Base-by-base conservation (phyloP, 1,284 basidiomycete genomes). In the Termitomyces sp. region DNA sequence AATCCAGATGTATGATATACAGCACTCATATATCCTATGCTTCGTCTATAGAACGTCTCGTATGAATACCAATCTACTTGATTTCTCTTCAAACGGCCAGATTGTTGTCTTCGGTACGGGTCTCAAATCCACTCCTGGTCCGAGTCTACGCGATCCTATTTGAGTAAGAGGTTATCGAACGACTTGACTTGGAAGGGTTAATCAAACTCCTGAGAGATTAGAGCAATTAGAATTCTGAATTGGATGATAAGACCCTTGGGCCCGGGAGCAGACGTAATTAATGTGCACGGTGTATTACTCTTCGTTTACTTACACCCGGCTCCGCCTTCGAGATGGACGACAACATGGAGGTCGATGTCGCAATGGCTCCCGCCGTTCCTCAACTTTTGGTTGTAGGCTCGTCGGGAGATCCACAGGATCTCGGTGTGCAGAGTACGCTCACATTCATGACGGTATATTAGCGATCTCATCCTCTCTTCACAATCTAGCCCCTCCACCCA, bases 291-390 rank as follows among this genome's bases (percentile, higher is more conserved):
- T 13, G 34, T 30, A 35, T 45, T 34, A 10, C 35, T 28, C 39
- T 33, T 38, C 9, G 24, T n/a, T 42, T 34, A 2, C 43, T 34
- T 21, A 38, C 3, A 50, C 35, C 24, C 18, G 6, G 40, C 13
- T 21, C 16, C 37, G 21, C n/a, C 37, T 40, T 41, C 39, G 50
- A 66, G 57, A 66, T 66, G 60, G 66, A 64, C 38, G 64, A 67
- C 26, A 59, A 52, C 49, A 73, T 75, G 73, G 72, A 74, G 42
- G 59, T 74, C 37, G 73, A 75, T 61, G 56, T 57, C 34, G 54
- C 62, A 49, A 61, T 64, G 59, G 62, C 60, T 49, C 45, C 49
- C 35, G 38, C 46, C 16, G 42, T 57, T 35, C 45, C 55, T 19
- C 57, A 63, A 37, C 33, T 54, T 44, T 58, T 58, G 42, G 46